phyloP scores from a whole-genome alignment of 2,329 filamentous ascomycete genomes.

The Daldinia sp. region DNA sequence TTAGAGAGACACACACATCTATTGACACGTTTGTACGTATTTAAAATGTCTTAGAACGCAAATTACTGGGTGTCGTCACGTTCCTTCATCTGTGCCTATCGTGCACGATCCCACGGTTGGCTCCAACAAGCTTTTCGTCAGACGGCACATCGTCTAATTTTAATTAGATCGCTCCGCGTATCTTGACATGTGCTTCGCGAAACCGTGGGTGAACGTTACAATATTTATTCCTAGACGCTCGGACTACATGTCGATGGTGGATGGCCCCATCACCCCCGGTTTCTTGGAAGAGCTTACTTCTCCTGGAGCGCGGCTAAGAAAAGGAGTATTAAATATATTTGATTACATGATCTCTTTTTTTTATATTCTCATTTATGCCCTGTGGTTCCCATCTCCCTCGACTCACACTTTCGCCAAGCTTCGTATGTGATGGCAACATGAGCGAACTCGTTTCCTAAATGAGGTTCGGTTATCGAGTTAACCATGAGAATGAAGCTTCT shows the following conservation, averaged over 20 bases:
- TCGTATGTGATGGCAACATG: conserved; percentile 18
- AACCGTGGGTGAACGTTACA: conserved; percentile 9
- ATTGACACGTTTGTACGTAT: background rate
- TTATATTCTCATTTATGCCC: conserved; percentile 27
- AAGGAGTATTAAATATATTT: conserved; percentile 30
- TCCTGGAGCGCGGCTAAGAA: conserved; percentile 19
- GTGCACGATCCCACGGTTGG: conserved; percentile 31
- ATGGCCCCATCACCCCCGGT: conserved; percentile 31
- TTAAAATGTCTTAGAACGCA: background rate
- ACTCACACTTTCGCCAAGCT: conserved; percentile 16
- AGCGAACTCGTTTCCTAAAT: conserved; percentile 11
- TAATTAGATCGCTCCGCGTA: conserved; percentile 32
- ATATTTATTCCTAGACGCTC: conserved; percentile 16
- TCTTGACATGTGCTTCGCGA: conserved; percentile 24
- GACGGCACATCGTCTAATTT: conserved; percentile 26
- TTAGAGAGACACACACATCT: background rate
- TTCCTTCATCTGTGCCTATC: conserved; percentile 26
- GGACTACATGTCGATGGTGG: conserved; percentile 6
- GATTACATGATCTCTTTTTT: conserved; percentile 22
- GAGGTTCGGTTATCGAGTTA: background rate
- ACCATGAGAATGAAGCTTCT: background rate
- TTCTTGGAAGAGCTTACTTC: conserved; percentile 39
- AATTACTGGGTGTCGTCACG: conserved; percentile 30
- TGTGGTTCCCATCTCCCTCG: conserved; percentile 15
- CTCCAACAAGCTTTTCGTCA: conserved; percentile 24